phyloP scores from a whole-genome alignment of 805 yeast genomes.

The Candida gorgasii region DNA sequence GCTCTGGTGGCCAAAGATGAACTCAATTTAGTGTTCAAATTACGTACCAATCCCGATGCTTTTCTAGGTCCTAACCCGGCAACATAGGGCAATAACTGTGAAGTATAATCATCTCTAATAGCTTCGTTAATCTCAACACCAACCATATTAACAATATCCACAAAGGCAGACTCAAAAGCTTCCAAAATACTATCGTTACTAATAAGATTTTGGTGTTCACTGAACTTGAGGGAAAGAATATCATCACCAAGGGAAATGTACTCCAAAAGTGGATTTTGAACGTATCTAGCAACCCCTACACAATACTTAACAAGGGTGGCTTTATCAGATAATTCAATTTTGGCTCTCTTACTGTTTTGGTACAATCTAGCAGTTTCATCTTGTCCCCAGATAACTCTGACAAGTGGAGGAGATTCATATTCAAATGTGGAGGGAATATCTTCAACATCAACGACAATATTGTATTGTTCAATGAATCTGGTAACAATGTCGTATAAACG shows the following conservation, averaged over 20 bases:
- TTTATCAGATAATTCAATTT: conserved; percentile 78
- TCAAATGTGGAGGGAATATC: conserved; percentile 29
- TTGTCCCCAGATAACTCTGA: conserved; percentile 78
- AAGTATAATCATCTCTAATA: conserved; percentile 69
- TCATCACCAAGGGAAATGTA: conserved; percentile 81
- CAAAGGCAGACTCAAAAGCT: conserved; percentile 78
- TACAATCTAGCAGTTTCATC: conserved; percentile 92
- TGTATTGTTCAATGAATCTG: conserved; percentile 57
- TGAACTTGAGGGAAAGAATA: conserved; percentile 64
- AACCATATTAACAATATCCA: conserved; percentile 85
- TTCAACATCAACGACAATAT: conserved; percentile 53
- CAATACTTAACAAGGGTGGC: conserved; percentile 80
- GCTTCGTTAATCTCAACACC: conserved; percentile 95
- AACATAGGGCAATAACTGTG: conserved; percentile 71
- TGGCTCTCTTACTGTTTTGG: conserved; percentile 76
- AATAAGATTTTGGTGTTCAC: conserved; percentile 71
- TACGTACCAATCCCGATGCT: conserved; percentile 81
- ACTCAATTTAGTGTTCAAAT: conserved; percentile 65
- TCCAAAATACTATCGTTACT: conserved; percentile 61
- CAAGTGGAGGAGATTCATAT: conserved; percentile 48
- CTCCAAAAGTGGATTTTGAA: conserved; percentile 91
- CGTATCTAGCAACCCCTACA: conserved; percentile 85
- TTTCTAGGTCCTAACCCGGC: conserved; percentile 96
- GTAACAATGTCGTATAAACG: conserved; percentile 56
- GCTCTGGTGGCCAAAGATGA: conserved; percentile 66